Percentiles rank a stretch among this genome's conserved stretches.
phyloP scores from a whole-genome alignment of 2,329 filamentous ascomycete genomes.

The Exophiala alcalophila region DNA sequence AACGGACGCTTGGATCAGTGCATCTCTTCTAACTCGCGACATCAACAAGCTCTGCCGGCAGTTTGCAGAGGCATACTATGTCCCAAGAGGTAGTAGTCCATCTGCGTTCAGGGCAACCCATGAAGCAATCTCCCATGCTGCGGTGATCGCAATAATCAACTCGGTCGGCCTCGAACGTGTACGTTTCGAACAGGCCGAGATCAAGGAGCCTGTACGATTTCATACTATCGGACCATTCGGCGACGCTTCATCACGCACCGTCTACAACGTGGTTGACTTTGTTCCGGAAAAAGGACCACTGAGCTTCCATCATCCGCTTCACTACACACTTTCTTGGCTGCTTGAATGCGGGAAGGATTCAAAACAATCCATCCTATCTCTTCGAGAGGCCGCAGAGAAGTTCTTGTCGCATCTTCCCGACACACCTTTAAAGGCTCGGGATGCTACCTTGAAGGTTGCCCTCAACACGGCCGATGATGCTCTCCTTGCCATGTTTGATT shows the following conservation, averaged over 20 bases:
- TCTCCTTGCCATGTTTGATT: conserved; percentile 85
- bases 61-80: conserved; percentile 75
- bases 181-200: conserved; percentile 80
- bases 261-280: conserved; percentile 71
- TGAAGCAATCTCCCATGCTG: conserved; percentile 64
- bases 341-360: conserved; percentile 73
- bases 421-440: conserved; percentile 16
- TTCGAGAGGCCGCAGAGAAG: conserved; percentile 64
- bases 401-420: conserved; percentile 41
- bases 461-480: conserved; percentile 64
- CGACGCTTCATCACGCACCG: conserved; percentile 1
- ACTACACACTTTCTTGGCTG: conserved; percentile 95
- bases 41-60: conserved; percentile 90
- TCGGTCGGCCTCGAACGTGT: conserved; percentile 84
- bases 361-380: conserved; percentile 52
- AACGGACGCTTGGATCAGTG: conserved; percentile 96
- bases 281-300: conserved; percentile 85
- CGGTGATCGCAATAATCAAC: conserved; percentile 81
- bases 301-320: conserved; percentile 94
- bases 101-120: conserved; percentile 39
- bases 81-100: conserved; percentile 15
- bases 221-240: conserved; percentile 55
- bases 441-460: conserved; percentile 17
- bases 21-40: conserved; percentile 88
- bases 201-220: conserved; percentile 82